Base-by-base conservation (phyloP, 2,329 filamentous ascomycete species). In the Aspergillus fischeri region DNA sequence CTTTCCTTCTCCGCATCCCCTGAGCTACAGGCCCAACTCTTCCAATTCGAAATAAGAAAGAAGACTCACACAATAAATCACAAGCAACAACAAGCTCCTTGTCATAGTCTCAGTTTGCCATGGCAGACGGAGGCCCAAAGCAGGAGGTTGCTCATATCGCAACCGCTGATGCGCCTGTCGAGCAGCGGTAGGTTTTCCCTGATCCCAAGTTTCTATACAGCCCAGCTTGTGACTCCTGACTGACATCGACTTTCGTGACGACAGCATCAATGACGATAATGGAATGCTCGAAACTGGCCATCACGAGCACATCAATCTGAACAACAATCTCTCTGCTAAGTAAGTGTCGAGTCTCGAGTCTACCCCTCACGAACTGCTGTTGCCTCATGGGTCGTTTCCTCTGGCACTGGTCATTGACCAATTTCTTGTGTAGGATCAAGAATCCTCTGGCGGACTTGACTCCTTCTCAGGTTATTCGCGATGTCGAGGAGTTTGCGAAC, bases 361-460 rank as follows among this genome's bases (percentile, higher is more conserved):
- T 14, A 54, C 24, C 44, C 24, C 20, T 27, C 20, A 25, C 11
- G 20, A 47, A 8, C 24, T 49, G 38, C 21, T n/a, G 42, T 32
- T 35, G 8, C 8, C 28, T 21, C 42, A 51, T 20, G 38, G 14
- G 51, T 4, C 17, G 25, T 29, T 44, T 9, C 21, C 57, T 49
- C 14, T 38, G 14, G 14, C 32, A 8, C 32, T 17, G 28, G 47
- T 32, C 48, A 8, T 4, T 28, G 32, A 17, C 53, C 60, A 58
- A 58, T 27, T 21, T 1, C 24, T 41, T 10, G 38, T 42, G 3
- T 49, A 79, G 76, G 58, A 78, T 80, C 64, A 77, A 77, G 55
- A 80, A 80, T 50, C 77, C 78, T 49, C 68, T 80, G 4, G 75
- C 76, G 8, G 71, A 75, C 52, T 67, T 78, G 45, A 72, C 71